A percentile compares a stretch with the other conserved stretches of the same genome.
Conservation (phyloP, 2,329 filamentous ascomycete species). For the Hymenoscyphus albidus region DNA sequence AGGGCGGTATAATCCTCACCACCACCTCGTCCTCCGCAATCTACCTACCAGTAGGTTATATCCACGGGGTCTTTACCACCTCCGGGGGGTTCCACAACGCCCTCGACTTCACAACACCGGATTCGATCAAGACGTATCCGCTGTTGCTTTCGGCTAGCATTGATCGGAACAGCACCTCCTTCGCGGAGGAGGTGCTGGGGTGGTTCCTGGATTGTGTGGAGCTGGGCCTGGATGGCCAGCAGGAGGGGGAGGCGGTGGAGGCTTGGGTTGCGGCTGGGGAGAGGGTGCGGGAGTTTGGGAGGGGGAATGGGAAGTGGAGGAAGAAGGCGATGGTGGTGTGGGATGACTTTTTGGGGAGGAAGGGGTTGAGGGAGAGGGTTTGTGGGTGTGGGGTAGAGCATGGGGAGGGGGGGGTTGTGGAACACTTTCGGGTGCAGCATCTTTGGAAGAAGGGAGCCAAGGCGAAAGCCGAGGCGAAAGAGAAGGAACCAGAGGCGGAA, state of each 20-base stretch:
- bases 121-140: constrained; percentile 7
- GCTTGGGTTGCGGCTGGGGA: constrained; percentile 7
- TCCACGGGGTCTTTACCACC: constrained; percentile 18
- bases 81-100: constrained; percentile 17
- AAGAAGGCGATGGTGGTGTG: constrained; percentile 5
- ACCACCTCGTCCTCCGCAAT: constrained; percentile 16
- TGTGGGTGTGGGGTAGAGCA: constrained; percentile 2
- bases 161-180: neutral
- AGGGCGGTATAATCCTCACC: constrained; percentile 16
- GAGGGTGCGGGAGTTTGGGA: constrained; percentile 5
- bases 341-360: neutral
- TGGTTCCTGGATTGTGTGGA: constrained; percentile 6
- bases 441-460: constrained; percentile 2
- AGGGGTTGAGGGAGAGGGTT: neutral
- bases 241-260: neutral
- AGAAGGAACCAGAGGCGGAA: neutral
- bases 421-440: constrained; percentile 8
- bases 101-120: constrained; percentile 16
- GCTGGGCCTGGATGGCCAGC: neutral
- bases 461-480: no score
- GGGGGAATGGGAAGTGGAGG: neutral
- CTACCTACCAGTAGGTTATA: constrained; percentile 17
- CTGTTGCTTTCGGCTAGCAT: constrained; percentile 4
- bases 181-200: neutral
- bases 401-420: neutral